Percentiles rank a stretch among this genome's conserved stretches.
phyloP scores from a whole-genome alignment of 106 monocot species.

The Alisma plantagoaquatica region DNA sequence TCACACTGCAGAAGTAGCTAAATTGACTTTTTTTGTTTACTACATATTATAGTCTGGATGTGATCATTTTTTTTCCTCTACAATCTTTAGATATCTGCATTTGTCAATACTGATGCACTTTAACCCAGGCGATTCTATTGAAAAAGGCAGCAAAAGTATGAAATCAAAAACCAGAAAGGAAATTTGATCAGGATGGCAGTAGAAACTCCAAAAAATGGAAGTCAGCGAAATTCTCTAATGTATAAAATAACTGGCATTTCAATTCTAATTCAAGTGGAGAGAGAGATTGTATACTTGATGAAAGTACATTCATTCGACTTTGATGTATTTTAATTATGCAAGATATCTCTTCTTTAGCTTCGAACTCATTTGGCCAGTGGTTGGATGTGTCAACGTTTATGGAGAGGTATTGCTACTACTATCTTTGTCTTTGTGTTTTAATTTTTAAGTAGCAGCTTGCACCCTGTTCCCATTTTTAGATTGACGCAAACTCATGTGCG shows the following conservation, averaged over 20 bases:
- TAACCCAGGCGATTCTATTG: conserved; percentile 39
- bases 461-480: no score
- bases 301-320: no score
- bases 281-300: no score
- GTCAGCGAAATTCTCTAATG: conserved; percentile 21
- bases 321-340: no score
- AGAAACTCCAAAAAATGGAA: conserved; percentile 59
- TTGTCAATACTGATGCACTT: background rate
- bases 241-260: conserved; percentile 21
- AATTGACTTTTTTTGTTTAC: background rate
- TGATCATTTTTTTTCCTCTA: background rate
- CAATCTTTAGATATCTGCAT: background rate
- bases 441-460: no score
- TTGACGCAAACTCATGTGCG: no score
- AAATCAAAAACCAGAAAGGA: conserved; percentile 63
- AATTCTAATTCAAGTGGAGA: conserved; percentile 21
- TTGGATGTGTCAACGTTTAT: no score
- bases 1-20: background rate
- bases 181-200: conserved; percentile 26
- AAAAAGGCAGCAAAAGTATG: conserved; percentile 25
- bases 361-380: no score
- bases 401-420: no score
- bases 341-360: no score
- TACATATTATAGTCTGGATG: background rate
- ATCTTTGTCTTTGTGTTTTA: no score